Conservation (phyloP, 805 yeast species). For the Saturnispora halmiae region DNA sequence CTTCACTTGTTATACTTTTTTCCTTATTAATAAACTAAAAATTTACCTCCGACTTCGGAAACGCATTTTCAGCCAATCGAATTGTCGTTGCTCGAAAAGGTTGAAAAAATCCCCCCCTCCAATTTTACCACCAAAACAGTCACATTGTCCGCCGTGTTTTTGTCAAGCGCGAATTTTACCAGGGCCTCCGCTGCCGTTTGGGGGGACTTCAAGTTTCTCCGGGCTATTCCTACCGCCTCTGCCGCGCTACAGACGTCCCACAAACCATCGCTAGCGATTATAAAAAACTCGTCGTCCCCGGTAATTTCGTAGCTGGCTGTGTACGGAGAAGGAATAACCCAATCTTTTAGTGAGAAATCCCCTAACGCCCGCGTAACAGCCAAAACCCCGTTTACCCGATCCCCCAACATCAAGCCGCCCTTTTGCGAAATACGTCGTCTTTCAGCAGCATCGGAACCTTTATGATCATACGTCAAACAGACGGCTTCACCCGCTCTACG, state of each 20-base stretch:
- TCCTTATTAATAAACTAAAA: background rate
- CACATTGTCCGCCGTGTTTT: slow-evolving; percentile 80
- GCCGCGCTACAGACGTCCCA: slow-evolving; percentile 95
- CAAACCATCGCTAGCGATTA: slow-evolving; percentile 91
- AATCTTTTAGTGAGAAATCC: slow-evolving; percentile 82
- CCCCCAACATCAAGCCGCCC: slow-evolving; percentile 85
- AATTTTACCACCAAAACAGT: slow-evolving; percentile 82
- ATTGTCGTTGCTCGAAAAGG: background rate
- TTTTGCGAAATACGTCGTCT: slow-evolving; percentile 60
- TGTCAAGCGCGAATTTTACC: slow-evolving; percentile 65
- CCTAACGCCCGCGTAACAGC: slow-evolving; percentile 94
- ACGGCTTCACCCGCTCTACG: slow-evolving; percentile 66
- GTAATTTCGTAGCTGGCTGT: slow-evolving; percentile 79
- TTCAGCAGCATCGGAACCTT: slow-evolving; percentile 76
- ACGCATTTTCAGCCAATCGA: slow-evolving; percentile 3
- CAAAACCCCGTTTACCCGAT: slow-evolving; percentile 89
- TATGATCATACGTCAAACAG: slow-evolving; percentile 86
- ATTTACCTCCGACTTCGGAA: slow-evolving; percentile 4
- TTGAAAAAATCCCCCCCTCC: slow-evolving; percentile 25
- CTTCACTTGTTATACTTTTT: no score
- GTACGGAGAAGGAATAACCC: slow-evolving; percentile 85
- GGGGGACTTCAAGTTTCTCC: no score
- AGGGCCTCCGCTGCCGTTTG: slow-evolving; percentile 57
- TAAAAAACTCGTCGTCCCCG: slow-evolving; percentile 62
- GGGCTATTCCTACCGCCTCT: no score